Base-by-base conservation (phyloP, 257 asterid genomes). In the Petunia axillaris region DNA sequence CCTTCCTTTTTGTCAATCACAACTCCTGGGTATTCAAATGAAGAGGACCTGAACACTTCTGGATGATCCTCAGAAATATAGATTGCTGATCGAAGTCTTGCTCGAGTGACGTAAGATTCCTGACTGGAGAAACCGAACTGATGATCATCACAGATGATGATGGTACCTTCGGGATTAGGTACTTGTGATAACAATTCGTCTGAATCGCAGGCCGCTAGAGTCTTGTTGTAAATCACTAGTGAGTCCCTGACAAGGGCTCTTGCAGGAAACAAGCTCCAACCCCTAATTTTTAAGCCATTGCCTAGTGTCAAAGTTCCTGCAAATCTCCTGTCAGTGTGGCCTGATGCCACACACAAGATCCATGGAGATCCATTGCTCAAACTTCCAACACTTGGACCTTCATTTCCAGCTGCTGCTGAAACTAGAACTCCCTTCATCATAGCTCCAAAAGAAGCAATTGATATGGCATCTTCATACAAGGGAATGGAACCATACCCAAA, bases 391-490 rank as follows among this genome's bases (percentile, higher is more conserved):
- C 39, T 16, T 0, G 11, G 43, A 77, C 80, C 80, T 6, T 41
- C 25, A 48, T 77, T 77, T 58, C 80, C 80, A 64, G 80, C 80
- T 35, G 80, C 41, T 13, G 70, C 80, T 13, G 80, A n/a, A 2
- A 77, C 25, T 1, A 77, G 80, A 1, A 77, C 40, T 25, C 80
- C 80, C 40, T 77, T 77, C 80, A 77, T 59, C 80, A 77, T 77
- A 39, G 80, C 80, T 15, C 80, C 80, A 41, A 77, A 77, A 58
- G 80, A 63, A 8, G 80, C 80, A 16, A 77, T 77, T 1, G 80
- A 63, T 63, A 77, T 59, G 6, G 80, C n/a, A 40, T 77, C 66
- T 77, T 59, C 71, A 1, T 75, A 53, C 15, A 75, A 57, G 15
- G 79, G 79, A 37, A 75, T 53, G 38, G 13, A 53, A 53, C 57